Percentiles rank a stretch among this genome's conserved stretches.
phyloP scores from a whole-genome alignment of 1,284 basidiomycete genomes.

The Naganishia cerealis region DNA sequence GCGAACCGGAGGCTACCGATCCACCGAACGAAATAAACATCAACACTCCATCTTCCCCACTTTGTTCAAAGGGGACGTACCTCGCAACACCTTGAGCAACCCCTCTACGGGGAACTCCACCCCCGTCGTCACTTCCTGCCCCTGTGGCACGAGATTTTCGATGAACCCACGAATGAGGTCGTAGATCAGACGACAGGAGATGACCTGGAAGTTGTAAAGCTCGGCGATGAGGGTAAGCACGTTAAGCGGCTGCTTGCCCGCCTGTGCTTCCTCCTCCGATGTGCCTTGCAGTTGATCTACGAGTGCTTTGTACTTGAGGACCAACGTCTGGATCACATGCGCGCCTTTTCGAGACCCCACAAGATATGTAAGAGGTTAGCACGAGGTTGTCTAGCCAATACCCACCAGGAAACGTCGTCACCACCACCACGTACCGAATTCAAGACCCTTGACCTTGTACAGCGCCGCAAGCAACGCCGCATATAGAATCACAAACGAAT shows the following conservation, averaged over 20 bases:
- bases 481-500: slow-evolving; percentile 87
- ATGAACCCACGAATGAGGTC: slow-evolving; percentile 83
- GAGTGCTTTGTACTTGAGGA: slow-evolving; percentile 61
- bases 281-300: slow-evolving; percentile 35
- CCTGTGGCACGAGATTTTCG: slow-evolving; percentile 46
- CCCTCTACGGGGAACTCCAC: slow-evolving; percentile 82
- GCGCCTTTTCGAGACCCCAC: slow-evolving; percentile 60
- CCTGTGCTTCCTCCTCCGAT: slow-evolving; percentile 49
- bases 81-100: slow-evolving; percentile 78
- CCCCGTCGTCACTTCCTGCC: slow-evolving; percentile 55
- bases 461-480: slow-evolving; percentile 82
- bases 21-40: not conserved
- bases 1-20: slow-evolving; percentile 72
- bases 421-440: slow-evolving; percentile 67
- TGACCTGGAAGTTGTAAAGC: slow-evolving; percentile 91
- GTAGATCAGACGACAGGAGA: slow-evolving; percentile 83
- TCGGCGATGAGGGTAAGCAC: slow-evolving; percentile 83
- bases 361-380: too few relatives aligned
- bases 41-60: slow-evolving; percentile 13
- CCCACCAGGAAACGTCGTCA: slow-evolving; percentile 20
- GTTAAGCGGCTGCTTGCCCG: slow-evolving; percentile 84
- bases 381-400: too few relatives aligned
- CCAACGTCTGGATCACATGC: slow-evolving; percentile 70
- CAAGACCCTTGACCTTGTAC: slow-evolving; percentile 80
- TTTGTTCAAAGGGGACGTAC: slow-evolving; percentile 57